Conservation (phyloP, 306 rosid species). For the Ochetophila trinervis region DNA sequence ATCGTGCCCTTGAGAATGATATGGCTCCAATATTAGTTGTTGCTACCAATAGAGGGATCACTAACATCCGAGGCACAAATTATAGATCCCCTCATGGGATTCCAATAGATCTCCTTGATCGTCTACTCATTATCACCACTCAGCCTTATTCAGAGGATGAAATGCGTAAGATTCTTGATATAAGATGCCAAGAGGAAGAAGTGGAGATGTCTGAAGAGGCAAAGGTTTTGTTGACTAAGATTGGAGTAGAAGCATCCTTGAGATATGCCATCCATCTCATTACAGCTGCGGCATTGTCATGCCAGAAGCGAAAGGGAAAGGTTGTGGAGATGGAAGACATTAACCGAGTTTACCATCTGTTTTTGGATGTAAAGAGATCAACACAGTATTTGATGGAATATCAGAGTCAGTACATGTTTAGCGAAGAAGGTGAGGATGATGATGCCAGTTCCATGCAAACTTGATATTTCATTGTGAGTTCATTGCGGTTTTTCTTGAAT, state of each 20-base stretch:
- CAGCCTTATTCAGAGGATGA: conserved; percentile 84
- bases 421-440: conserved; percentile 72
- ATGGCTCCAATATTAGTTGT: conserved; percentile 96
- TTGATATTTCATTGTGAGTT: conserved; percentile 16
- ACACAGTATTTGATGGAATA: conserved; percentile 96
- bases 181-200: conserved; percentile 93
- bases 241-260: conserved; percentile 86
- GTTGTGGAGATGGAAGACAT: conserved; percentile 86
- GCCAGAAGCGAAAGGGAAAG: conserved; percentile 83
- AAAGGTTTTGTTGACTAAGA: conserved; percentile 74
- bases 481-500: background rate
- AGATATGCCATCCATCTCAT: conserved; percentile 95
- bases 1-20: conserved; percentile 93
- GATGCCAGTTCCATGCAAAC: conserved; percentile 56
- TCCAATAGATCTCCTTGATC: conserved; percentile 91
- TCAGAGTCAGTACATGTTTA: conserved; percentile 92
- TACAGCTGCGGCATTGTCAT: conserved; percentile 78
- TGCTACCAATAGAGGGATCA: conserved; percentile 95
- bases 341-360: conserved; percentile 85
- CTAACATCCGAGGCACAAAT: conserved; percentile 88
- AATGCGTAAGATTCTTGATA: conserved; percentile 76
- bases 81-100: conserved; percentile 96
- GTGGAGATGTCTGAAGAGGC: conserved; percentile 92
- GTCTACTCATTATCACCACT: conserved; percentile 83
- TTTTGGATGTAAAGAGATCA: conserved; percentile 93